Conservation (phyloP, 129 eudicot genomes). For the Tanacetum coccineum region DNA sequence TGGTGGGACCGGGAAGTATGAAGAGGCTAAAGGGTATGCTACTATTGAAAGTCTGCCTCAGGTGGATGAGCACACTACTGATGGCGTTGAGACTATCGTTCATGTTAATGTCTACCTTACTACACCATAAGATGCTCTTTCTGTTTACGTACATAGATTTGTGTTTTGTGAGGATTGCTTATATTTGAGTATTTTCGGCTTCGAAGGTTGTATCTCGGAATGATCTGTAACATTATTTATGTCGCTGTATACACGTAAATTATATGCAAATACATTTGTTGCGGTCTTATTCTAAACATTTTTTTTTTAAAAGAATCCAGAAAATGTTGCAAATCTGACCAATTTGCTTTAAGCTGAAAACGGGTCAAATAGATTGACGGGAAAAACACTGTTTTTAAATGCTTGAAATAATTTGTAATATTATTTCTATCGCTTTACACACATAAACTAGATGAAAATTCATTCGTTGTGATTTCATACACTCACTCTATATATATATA, state of each 20-base stretch:
- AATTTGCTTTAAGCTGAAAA: no score
- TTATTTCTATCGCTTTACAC: slow-evolving; percentile 9
- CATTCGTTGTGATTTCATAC: background rate
- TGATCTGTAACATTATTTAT: background rate
- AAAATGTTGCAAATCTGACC: no score
- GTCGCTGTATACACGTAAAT: background rate
- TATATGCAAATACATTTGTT: slow-evolving; percentile 15
- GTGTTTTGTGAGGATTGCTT: slow-evolving; percentile 14
- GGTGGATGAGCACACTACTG: slow-evolving; percentile 80
- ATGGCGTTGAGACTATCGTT: slow-evolving; percentile 79
- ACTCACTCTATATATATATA: background rate
- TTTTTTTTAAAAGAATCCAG: no score
- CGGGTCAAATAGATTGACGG: no score
- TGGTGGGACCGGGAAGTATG: slow-evolving; percentile 89
- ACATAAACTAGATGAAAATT: slow-evolving; percentile 7
- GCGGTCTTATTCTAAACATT: background rate
- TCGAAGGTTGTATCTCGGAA: slow-evolving; percentile 4
- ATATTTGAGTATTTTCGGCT: slow-evolving; percentile 13
- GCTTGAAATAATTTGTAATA: background rate
- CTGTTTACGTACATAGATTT: slow-evolving; percentile 2
- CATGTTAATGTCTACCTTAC: slow-evolving; percentile 68
- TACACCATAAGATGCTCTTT: slow-evolving; percentile 17
- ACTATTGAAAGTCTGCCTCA: slow-evolving; percentile 74
- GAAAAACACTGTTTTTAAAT: no score
- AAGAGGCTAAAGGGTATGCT: slow-evolving; percentile 88